These are phyloP conservation scores for Glomus cerebriforme DNA, from an alignment of 192 early-diverging fungal species.

Conservation along the genomic window DNA sequence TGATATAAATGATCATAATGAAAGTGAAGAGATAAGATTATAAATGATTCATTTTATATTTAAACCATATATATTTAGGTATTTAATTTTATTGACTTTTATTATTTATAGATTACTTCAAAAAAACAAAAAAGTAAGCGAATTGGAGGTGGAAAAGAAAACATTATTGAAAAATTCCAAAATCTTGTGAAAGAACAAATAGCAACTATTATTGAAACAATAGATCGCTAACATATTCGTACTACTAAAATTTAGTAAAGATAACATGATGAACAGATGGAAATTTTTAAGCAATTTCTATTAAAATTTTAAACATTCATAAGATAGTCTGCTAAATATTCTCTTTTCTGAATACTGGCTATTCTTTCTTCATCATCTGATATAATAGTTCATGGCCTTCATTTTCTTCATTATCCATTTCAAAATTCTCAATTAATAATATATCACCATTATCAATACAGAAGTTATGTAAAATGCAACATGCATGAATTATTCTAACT, in stretches of 20 bases:
- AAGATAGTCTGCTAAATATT: no score
- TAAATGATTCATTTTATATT: no score
- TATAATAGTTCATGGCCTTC: neutral
- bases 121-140: neutral
- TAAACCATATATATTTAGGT: no score
- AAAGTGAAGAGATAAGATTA: no score
- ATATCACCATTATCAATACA: constrained; percentile 3
- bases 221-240: neutral
- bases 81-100: no score
- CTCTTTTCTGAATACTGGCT: no score
- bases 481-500: no score
- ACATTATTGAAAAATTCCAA: neutral
- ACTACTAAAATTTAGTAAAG: neutral
- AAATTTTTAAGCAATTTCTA: no score
- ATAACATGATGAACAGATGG: no score
- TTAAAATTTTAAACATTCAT: neutral
- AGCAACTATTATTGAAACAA: neutral
- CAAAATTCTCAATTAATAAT: neutral
- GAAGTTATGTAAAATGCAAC: no score
- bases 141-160: neutral
- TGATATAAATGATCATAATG: neutral
- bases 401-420: neutral
- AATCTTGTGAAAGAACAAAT: neutral
- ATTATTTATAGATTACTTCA: no score
- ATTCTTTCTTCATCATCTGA: no score